A percentile compares a stretch with the other conserved stretches of the same genome.
Conservation (phyloP, 2,329 filamentous ascomycete genomes). For the Cercospora brassicicola region DNA sequence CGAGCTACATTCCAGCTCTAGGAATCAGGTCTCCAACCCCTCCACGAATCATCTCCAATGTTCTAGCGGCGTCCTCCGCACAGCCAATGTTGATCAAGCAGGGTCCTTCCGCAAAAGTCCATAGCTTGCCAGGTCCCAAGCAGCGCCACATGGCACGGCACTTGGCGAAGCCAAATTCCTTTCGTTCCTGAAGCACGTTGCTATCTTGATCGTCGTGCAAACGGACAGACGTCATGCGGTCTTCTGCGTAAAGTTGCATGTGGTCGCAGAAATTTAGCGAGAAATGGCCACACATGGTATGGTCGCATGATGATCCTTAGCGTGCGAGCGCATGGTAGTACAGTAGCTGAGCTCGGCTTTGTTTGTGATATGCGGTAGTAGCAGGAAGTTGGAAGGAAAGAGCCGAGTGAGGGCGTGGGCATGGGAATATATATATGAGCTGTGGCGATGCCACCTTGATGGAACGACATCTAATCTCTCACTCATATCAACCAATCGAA, state of each 20-base stretch:
- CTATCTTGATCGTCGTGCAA: background rate
- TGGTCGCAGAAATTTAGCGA: background rate
- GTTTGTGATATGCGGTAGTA: background rate
- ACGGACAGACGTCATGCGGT: background rate
- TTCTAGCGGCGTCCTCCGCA: background rate
- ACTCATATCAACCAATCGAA: background rate
- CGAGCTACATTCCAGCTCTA: background rate
- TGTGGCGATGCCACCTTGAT: conserved; percentile 1
- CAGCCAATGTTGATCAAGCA: conserved; percentile 5
- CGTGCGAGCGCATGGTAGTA: background rate
- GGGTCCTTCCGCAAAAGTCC: conserved; percentile 5
- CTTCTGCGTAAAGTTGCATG: background rate
- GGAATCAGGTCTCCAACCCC: background rate
- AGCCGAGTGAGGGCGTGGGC: background rate
- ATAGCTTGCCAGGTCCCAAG: conserved; percentile 5
- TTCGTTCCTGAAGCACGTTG: background rate
- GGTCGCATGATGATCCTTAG: background rate
- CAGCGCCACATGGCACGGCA: background rate
- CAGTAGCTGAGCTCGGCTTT: background rate
- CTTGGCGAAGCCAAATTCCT: conserved; percentile 3
- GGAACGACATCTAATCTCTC: background rate
- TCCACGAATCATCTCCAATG: background rate
- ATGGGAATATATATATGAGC: background rate
- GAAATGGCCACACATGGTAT: background rate
- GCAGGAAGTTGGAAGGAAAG: background rate